Evolutionary conservation across 768 basidiomycete genomes (phyloP), one percentile per base, ranked within the genome.

Genomic region (Neoboletus brunneissimus): DNA sequence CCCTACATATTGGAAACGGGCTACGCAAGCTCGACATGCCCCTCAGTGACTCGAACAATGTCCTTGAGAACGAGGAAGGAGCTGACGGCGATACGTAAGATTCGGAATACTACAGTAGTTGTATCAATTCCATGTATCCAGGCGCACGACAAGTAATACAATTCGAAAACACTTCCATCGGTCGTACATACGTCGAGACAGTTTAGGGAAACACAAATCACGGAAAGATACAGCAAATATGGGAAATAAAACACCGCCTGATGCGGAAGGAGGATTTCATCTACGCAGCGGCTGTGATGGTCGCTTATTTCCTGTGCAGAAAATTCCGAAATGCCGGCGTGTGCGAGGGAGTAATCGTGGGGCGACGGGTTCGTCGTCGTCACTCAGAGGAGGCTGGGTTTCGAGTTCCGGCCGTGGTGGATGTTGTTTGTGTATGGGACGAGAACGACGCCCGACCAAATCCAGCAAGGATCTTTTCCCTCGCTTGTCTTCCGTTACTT

Each of bases 21-120:
- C 64, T 83, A 31, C 61, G 72, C 44, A 78, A 77, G 45, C 72
- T 82, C 40, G 80, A 81, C 57, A 1, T 27, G 62, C 73, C 78
- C 4, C 68, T 82, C 48, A 61, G 66, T 12, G 75, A 80, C 18
- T 69, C 79, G 40, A 79, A 81, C 41, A 55, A 64, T 1, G 73
- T 77, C 7, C 23, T 84, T 27, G 80, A 83, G 63, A 73, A 75
- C 31, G 80, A 84, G 62, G 79, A 73, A 74, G 25, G 79, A 80
- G 53, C 55, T 81, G 25, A 62, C 68, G 37, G 65, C 51, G 12
- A 64, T 81, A 32, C 34, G 40, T 27, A 32, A 57, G 9, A 4
- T 32, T 45, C 23, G 22, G 11, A 29, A 42, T 13, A 5, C 5
- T 34, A 25, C 20, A 1, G 15, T 37, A 5, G 27, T 53, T 25